Evolutionary conservation across 225 moss, liverwort and hornwort genomes (phyloP), one percentile per base, ranked within the genome.

Genomic region (Antitrichia curtipendula): DNA sequence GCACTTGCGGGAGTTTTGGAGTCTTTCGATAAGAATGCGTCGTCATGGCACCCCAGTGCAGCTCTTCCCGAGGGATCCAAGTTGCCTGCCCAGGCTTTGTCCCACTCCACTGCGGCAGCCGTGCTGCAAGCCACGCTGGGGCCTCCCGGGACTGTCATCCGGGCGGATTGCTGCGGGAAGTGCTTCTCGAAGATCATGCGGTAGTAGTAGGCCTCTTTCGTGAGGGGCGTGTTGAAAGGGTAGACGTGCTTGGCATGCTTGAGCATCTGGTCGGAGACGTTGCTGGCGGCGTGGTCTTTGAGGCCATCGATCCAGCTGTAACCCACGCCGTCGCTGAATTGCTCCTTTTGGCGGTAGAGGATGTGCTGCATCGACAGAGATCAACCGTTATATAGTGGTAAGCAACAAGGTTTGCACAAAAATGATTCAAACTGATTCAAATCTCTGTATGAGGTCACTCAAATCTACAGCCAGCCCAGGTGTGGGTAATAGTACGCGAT

Each of bases 91-190:
- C 97, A 97, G 12, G 97, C 95, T 56, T 94, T 87, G 89, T 97
- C 96, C 97, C 96, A 97, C 27, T 94, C 96, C 61, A 97, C 87
- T 5, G 97, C 97, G 5, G 91, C 85, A 36, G 97, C 96, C 2
- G 97, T 95, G 91, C 96, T 96, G 91, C 97, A 97, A 43, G 97
- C 97, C 77, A 97, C 94, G 61, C 93, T 95, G 59, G 96, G 97
- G 20, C 97, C 97, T 61, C 96, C 96, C 6, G 97, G 97, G 80
- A 96, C 95, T 10, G 96, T 96, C 91, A 93, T 45, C 65, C 94
- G 91, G 13, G 96, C 95, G 49, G 95, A 96, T 84, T 96, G 94
- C 92, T 96, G 96, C 53, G 96, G 96, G 89, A 96, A 97, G 53
- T 92, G 86, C 82, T 96, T 96, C 91, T 97, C 96, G 66, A 97